Evolutionary conservation across 2,329 filamentous ascomycete genomes (phyloP), one percentile per base, ranked within the genome.

Genomic region (Aaosphaeria pasadenensis): DNA sequence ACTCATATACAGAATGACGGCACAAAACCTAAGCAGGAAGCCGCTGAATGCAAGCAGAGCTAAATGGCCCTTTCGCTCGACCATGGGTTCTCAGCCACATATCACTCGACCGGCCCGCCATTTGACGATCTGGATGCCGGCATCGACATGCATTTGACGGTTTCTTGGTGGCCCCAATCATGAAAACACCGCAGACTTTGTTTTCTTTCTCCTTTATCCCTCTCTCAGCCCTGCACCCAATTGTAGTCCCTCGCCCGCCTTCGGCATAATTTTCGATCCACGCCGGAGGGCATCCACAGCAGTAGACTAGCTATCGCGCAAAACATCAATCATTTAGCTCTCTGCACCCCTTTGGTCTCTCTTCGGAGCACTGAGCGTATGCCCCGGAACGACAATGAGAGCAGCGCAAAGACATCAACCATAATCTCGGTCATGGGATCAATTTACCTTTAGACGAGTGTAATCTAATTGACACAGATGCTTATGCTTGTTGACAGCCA

Each of bases 41-140:
- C 70, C 57, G 69, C 71, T 40, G 71, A 73, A 64, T 73, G 71
- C 69, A 73, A 73, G 66, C 71, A 73, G 59, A 73, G 71, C 54
- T 73, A 67, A 63, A 60, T 46, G 49, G 48, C 45, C 56, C 36
- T 11, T 30, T 11, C 42, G 35, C 17, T 24, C 17, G 17, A 24
- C 17, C 17, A 24, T 24, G 17, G 17, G 17, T 24, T 24, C 17
- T 24, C 17, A 24, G 17, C 54, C 55, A 55, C 45, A 51, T 50
- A 52, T 44, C 44, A 57, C 55, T 54, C 53, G 54, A 54, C 50
- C 57, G 55, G 54, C 59, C 52, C 52, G 47, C 49, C 17, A 55
- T 54, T 36, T n/a, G 33, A 36, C 57, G 53, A 63, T 63, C 57
- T 63, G 59, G 60, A 67, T 61, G 59, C 57, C 54, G 58, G 56